These are phyloP conservation scores for Globisporangium paddicum DNA, from an alignment of 352 stramenopile species.

Conservation along the genomic window DNA sequence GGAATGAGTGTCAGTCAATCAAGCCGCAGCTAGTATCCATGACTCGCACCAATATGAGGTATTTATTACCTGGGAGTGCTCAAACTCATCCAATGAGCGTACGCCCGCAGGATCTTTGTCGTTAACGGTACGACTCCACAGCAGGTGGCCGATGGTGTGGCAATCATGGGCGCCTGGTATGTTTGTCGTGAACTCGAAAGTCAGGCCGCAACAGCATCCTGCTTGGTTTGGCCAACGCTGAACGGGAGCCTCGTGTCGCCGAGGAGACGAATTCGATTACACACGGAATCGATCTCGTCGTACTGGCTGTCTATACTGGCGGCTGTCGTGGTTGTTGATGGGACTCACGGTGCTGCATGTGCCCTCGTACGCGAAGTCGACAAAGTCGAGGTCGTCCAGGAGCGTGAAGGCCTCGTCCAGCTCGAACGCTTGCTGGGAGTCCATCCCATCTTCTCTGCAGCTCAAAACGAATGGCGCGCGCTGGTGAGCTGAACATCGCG, in stretches of 20 bases:
- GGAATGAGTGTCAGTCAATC: too few relatives aligned
- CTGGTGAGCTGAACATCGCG: too few relatives aligned
- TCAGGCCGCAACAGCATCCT: slow-evolving; percentile 1
- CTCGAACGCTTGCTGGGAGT: neutral
- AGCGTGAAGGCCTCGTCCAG: slow-evolving; percentile 7
- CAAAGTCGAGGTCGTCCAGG: slow-evolving; percentile 4
- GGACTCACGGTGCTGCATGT: neutral
- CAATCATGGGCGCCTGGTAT: neutral
- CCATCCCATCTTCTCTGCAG: neutral
- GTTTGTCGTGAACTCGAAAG: slow-evolving; percentile 9
- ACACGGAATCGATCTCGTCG: slow-evolving; percentile 2
- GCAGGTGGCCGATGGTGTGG: neutral
- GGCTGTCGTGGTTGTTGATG: too few relatives aligned
- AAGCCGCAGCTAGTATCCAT: too few relatives aligned
- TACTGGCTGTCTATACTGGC: neutral
- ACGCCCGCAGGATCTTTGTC: too few relatives aligned
- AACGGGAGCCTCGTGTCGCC: neutral
- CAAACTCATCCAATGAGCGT: neutral
- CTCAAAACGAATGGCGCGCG: too few relatives aligned
- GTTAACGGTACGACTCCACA: too few relatives aligned
- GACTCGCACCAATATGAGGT: too few relatives aligned
- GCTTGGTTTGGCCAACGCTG: neutral
- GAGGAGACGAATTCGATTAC: neutral
- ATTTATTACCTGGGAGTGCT: neutral
- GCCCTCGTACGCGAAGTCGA: too few relatives aligned